Evolutionary conservation across 192 early-diverging fungal species (phyloP).

Genomic region (Phycomyces blakesleeanus): DNA sequence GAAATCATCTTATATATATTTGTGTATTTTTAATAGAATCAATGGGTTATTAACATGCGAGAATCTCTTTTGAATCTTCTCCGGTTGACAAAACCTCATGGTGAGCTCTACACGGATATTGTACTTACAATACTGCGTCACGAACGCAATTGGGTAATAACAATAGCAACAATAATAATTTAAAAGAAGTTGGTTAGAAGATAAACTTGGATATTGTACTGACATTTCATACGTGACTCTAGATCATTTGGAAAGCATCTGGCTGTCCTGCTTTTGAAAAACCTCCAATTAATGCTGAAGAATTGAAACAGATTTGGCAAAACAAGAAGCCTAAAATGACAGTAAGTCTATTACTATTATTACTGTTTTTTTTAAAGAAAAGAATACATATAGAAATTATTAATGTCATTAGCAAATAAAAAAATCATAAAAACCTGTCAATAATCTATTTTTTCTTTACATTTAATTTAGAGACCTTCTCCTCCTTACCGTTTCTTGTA

Average conservation of each 20-base stretch:
- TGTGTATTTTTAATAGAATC: slow-evolving; percentile 30
- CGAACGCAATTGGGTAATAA: slow-evolving; percentile 76
- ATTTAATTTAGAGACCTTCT: slow-evolving; percentile 6
- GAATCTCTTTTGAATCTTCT: slow-evolving; percentile 47
- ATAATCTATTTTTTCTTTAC: too few species aligned
- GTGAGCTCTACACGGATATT: slow-evolving; percentile 60
- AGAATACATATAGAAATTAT: too few species aligned
- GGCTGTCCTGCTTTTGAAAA: slow-evolving; percentile 73
- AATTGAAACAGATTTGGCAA: slow-evolving; percentile 27
- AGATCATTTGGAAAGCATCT: slow-evolving; percentile 79
- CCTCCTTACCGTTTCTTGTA: slow-evolving; percentile 16
- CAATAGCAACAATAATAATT: too few species aligned
- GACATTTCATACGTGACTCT: background rate
- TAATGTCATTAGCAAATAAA: too few species aligned
- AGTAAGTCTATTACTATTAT: background rate
- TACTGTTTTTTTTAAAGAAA: background rate
- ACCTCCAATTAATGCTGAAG: slow-evolving; percentile 36
- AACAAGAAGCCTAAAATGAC: slow-evolving; percentile 11
- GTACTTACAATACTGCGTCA: slow-evolving; percentile 64
- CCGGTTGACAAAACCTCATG: slow-evolving; percentile 52
- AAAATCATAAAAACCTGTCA: too few species aligned
- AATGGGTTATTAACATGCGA: slow-evolving; percentile 52
- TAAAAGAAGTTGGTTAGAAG: too few species aligned
- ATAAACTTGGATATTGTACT: background rate
- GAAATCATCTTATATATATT: background rate